phyloP scores from a whole-genome alignment of 768 basidiomycete genomes.

The Leccinum fibrillosum region DNA sequence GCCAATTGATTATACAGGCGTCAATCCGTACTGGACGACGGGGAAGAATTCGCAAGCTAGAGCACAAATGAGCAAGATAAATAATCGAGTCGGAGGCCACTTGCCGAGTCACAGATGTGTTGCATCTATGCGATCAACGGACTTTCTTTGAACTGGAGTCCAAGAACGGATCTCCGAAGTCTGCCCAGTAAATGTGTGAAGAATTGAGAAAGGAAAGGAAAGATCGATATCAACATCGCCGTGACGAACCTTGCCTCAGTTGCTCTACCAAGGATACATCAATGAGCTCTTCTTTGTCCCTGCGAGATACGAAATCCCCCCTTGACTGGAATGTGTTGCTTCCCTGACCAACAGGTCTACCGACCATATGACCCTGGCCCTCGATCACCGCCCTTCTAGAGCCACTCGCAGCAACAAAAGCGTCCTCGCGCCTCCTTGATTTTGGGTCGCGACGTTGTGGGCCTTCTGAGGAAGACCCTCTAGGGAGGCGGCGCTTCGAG shows the following conservation, averaged over 20 bases:
- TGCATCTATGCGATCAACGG: constrained; percentile 15
- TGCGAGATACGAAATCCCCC: constrained; percentile 39
- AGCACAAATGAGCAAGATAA: constrained; percentile 4
- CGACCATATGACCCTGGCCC: constrained; percentile 16
- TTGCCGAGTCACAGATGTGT: neutral
- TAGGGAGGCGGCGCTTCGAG: constrained; percentile 52
- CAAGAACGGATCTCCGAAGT: constrained; percentile 56
- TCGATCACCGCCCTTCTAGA: constrained; percentile 25
- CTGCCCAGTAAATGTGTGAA: constrained; percentile 25
- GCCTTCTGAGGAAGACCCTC: constrained; percentile 41
- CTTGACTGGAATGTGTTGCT: constrained; percentile 24
- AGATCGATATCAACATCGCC: neutral
- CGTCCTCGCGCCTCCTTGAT: constrained; percentile 47
- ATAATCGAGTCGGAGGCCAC: neutral
- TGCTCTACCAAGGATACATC: constrained; percentile 48
- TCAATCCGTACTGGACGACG: neutral
- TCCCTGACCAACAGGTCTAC: constrained; percentile 10
- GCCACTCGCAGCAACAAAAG: constrained; percentile 20
- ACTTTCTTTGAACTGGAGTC: constrained; percentile 32
- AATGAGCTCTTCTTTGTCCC: constrained; percentile 56
- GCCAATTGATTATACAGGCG: neutral
- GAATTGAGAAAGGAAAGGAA: constrained; percentile 3
- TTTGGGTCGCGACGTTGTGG: constrained; percentile 50
- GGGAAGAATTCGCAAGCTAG: neutral
- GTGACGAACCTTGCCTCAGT: constrained; percentile 49